Percentiles rank a stretch among this genome's conserved stretches.
Conservation (phyloP, 768 basidiomycete species). For the Lactarius trivialis region DNA sequence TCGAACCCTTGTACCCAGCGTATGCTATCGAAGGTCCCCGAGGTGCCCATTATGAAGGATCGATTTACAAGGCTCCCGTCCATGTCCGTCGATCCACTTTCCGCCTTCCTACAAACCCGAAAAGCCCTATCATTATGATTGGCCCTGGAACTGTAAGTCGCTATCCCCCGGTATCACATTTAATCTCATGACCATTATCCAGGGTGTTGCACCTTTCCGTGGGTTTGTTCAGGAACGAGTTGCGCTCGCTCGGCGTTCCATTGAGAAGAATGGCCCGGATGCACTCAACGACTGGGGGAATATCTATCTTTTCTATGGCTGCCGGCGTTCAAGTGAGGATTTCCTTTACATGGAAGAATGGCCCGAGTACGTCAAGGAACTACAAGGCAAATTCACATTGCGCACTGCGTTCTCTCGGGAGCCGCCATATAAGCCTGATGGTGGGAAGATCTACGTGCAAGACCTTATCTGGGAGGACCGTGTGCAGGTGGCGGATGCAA, state of each 20-base stretch:
- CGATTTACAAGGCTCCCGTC: conserved; percentile 77
- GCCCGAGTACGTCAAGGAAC: conserved; percentile 78
- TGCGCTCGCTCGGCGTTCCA: conserved; percentile 86
- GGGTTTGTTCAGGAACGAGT: conserved; percentile 98
- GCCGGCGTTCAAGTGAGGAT: conserved; percentile 82
- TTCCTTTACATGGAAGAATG: conserved; percentile 95
- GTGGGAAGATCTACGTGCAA: conserved; percentile 98
- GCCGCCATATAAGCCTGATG: conserved; percentile 76
- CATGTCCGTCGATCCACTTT: conserved; percentile 97
- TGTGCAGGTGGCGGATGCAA: conserved; percentile 76
- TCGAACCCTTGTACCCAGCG: conserved; percentile 44
- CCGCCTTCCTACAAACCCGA: conserved; percentile 94
- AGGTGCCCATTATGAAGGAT: conserved; percentile 67
- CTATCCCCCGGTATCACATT: background rate
- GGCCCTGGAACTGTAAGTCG: conserved; percentile 91
- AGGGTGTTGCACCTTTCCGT: conserved; percentile 99
- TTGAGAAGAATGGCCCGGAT: conserved; percentile 92
- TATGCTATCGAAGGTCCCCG: conserved; percentile 92
- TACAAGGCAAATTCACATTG: conserved; percentile 87
- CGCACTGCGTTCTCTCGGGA: conserved; percentile 89
- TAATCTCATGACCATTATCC: conserved; percentile 8
- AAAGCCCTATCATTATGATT: conserved; percentile 98
- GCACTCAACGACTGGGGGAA: conserved; percentile 94
- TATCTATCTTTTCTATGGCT: conserved; percentile 94
- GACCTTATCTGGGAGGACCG: conserved; percentile 88